Evolutionary conservation across 257 asterid genomes (phyloP), one percentile per base, ranked within the genome.

Genomic region (Asclepias syriaca): DNA sequence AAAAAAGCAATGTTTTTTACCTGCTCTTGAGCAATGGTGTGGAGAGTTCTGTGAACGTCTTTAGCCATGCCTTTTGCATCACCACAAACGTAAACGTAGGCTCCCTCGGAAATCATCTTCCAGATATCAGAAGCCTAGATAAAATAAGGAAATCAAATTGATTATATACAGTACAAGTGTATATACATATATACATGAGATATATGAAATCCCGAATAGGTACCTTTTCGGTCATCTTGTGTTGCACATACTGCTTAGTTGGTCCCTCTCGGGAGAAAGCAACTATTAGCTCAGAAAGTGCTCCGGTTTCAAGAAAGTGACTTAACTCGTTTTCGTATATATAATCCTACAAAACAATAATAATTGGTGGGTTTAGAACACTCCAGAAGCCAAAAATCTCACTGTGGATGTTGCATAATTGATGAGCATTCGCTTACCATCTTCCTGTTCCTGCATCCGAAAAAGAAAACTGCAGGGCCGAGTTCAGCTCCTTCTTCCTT

Each of bases 61-160:
- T 92, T 90, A 51, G 99, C 99, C 99, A 95, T 95, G 77, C 99
- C 98, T 78, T 95, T 95, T 58, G 99, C 99, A 75, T 95, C 99
- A 77, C 99, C 98, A 9, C 99, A 95, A 6, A 92, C 99, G 39
- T 95, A 95, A 0, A 95, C 69, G 16, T 95, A 86, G 24, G 86
- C 98, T 76, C 98, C 99, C 78, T 87, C 87, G 1, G 96, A 95
- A 61, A 95, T 89, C 88, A 90, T 66, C 75, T 77, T 87, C 99
- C 99, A 95, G 64, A 95, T 50, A 51, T 90, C 90, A 2, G 89
- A 78, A 56, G 97, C 98, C 99, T 95, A 66, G 14, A 58, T 24
- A 24, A 24, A 24, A 24, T 24, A 24, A 24, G 66, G 51, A 71
- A 18, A 56, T 32, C 9, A 3, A 3, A 63, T 73, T 53, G 69